Evolutionary conservation across 2,329 filamentous ascomycete species (phyloP), one percentile per base, ranked within the genome.

Genomic region (Tricladium varicosporioides): DNA sequence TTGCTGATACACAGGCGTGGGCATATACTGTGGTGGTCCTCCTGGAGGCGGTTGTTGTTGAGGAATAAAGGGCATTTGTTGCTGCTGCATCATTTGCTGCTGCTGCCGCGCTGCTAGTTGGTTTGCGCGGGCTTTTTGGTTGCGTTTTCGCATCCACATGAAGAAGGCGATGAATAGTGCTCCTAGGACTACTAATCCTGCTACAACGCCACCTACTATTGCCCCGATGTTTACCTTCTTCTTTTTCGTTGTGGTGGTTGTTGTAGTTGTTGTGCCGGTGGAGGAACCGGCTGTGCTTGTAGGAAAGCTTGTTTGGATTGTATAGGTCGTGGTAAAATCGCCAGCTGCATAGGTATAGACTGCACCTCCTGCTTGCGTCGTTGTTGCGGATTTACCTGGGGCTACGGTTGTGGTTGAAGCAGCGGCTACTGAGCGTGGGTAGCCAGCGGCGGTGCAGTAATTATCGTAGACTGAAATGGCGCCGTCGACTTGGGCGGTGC

Each of bases 381-480:
- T 5, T 27, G 18, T 15, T 5, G 18, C 10, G 2, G 46, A 22
- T n/a, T 15, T 14, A 5, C 14, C 27, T 48, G 46, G 22, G 7
- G 7, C 32, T 15, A 22, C 15, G 16, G 16, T 27, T 32, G 46
- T 31, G 8, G 22, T 27, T 48, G 11, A 7, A 27, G 11, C 14
- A 2, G 10, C 27, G 22, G 48, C 48, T 9, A 9, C 16, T 15
- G 7, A 16, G 48, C 32, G 16, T 14, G 48, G 48, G 18, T 51
- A 51, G 48, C 48, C 48, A 9, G 48, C 48, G 36, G n/a, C n/a
- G 48, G 48, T 51, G 48, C 48, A 51, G 48, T 51, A 51, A n/a
- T 42, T 27, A 32, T 42, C 33, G 48, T 51, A 51, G 48, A 51
- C 22, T 10, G 48, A 51, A 4, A 51, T 18, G n/a, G 31, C 48